Percentiles rank a stretch among this genome's conserved stretches.
phyloP scores from a whole-genome alignment of 768 basidiomycete genomes.

The Leccinum broughii region DNA sequence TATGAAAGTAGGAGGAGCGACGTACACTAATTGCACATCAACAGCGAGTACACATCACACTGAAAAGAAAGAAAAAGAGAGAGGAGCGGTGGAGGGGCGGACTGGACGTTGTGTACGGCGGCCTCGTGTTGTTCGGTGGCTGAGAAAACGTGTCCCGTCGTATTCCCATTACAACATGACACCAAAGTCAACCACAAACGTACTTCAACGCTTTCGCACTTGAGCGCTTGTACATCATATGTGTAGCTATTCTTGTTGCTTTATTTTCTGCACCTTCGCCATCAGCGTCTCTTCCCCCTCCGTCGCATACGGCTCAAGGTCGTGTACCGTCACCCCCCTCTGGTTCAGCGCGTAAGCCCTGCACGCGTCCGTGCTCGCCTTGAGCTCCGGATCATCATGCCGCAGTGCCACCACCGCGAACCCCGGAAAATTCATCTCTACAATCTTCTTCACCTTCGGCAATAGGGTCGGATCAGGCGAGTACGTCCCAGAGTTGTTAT shows the following conservation, averaged over 20 bases:
- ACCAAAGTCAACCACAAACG: not conserved
- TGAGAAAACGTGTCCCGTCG: slow-evolving; percentile 37
- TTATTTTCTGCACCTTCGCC: slow-evolving; percentile 20
- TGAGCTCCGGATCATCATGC: slow-evolving; percentile 54
- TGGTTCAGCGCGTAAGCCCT: slow-evolving; percentile 60
- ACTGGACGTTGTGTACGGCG: slow-evolving; percentile 12
- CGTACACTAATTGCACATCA: slow-evolving; percentile 28
- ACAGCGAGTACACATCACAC: slow-evolving; percentile 24
- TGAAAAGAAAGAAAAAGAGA: slow-evolving; percentile 11
- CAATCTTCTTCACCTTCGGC: slow-evolving; percentile 55
- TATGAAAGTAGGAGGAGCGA: not conserved
- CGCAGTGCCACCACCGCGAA: slow-evolving; percentile 56
- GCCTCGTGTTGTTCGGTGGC: slow-evolving; percentile 37
- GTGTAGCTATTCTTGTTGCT: not conserved
- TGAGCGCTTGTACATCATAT: too few relatives aligned
- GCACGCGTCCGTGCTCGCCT: slow-evolving; percentile 64
- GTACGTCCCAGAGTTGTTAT: slow-evolving; percentile 87
- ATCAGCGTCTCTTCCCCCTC: slow-evolving; percentile 57
- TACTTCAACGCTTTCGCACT: not conserved
- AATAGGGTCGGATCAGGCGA: slow-evolving; percentile 67
- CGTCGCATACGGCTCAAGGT: slow-evolving; percentile 61
- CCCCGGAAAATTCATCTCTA: slow-evolving; percentile 76
- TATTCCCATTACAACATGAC: slow-evolving; percentile 20
- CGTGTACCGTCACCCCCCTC: slow-evolving; percentile 59
- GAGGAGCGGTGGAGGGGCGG: slow-evolving; percentile 3